A percentile compares a stretch with the other conserved stretches of the same genome.
These are phyloP conservation scores for Dendrobium catenatum DNA, from an alignment of 106 monocot genomes.

Conservation along the genomic window DNA sequence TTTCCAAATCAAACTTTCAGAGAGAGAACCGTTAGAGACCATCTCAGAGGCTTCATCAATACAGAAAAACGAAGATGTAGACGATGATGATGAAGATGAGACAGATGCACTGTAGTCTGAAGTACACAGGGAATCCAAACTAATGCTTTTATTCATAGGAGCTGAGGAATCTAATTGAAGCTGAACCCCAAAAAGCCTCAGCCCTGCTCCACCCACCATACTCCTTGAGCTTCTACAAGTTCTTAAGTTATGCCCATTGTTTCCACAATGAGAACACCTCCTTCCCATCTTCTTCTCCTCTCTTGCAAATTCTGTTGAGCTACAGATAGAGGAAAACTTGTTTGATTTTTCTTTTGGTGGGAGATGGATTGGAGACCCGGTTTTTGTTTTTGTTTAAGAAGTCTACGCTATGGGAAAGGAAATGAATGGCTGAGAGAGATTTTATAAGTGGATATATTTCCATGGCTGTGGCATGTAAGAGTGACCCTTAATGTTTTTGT, in stretches of 20 bases:
- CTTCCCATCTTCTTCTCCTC: slow-evolving; percentile 17
- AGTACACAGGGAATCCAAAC: slow-evolving; percentile 25
- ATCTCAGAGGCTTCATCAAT: slow-evolving; percentile 26
- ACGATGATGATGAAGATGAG: slow-evolving; percentile 4
- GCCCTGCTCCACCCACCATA: slow-evolving; percentile 7
- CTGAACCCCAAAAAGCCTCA: slow-evolving; percentile 41
- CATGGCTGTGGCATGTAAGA: no score
- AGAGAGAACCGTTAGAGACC: slow-evolving; percentile 16
- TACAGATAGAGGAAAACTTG: no score
- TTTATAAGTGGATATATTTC: no score
- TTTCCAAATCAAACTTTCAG: slow-evolving; percentile 26
- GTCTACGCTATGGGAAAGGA: no score
- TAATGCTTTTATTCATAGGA: slow-evolving; percentile 34
- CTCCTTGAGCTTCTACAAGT: slow-evolving; percentile 17
- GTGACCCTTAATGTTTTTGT: no score
- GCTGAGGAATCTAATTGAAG: slow-evolving; percentile 5
- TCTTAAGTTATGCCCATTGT: slow-evolving; percentile 38
- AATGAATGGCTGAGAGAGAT: no score
- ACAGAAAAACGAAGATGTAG: slow-evolving; percentile 23
- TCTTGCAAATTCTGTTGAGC: not conserved
- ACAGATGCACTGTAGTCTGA: slow-evolving; percentile 6
- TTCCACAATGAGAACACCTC: slow-evolving; percentile 34
- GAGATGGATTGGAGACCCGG: no score
- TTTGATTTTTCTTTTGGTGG: no score
- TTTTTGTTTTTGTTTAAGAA: no score